Conservation (phyloP, 2,329 filamentous ascomycete genomes). For the Annulohypoxylon truncatum region DNA sequence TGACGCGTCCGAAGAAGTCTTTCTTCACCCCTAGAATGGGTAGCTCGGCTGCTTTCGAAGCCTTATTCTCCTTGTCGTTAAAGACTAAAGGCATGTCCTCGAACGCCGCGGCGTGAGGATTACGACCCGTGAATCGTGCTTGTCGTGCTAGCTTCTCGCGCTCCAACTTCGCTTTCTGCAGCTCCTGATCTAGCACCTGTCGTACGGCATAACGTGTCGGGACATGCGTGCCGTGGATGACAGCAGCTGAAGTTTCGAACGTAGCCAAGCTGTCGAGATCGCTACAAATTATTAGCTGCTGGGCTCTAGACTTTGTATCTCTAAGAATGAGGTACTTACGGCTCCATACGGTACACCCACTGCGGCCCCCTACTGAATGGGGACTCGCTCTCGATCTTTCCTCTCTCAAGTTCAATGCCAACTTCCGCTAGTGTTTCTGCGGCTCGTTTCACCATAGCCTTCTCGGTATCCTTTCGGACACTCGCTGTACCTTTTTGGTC, state of each 20-base stretch:
- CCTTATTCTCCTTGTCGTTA: constrained; percentile 53
- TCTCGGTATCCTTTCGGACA: constrained; percentile 88
- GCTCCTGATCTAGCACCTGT: constrained; percentile 92
- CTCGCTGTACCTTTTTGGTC: constrained; percentile 77
- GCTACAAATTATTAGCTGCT: constrained; percentile 50
- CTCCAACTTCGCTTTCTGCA: constrained; percentile 75
- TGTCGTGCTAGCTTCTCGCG: constrained; percentile 75
- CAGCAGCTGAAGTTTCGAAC: constrained; percentile 75
- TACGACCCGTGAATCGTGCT: constrained; percentile 70
- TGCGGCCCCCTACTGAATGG: constrained; percentile 68
- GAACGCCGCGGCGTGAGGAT: constrained; percentile 41
- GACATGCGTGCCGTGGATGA: constrained; percentile 66
- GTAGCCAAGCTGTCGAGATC: constrained; percentile 81
- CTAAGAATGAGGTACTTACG: constrained; percentile 66
- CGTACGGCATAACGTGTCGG: constrained; percentile 92
- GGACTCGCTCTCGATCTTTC: constrained; percentile 78
- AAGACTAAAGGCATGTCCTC: constrained; percentile 41
- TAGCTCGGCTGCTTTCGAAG: constrained; percentile 42
- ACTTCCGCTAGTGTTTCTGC: constrained; percentile 86
- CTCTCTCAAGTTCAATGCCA: constrained; percentile 83
- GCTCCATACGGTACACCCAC: constrained; percentile 95
- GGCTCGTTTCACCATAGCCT: constrained; percentile 80
- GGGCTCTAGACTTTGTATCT: not conserved
- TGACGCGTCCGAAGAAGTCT: constrained; percentile 55
- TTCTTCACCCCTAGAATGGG: constrained; percentile 53